Base-by-base conservation (phyloP, 1,284 basidiomycete species). In the Cutaneotrichosporon sp. region DNA sequence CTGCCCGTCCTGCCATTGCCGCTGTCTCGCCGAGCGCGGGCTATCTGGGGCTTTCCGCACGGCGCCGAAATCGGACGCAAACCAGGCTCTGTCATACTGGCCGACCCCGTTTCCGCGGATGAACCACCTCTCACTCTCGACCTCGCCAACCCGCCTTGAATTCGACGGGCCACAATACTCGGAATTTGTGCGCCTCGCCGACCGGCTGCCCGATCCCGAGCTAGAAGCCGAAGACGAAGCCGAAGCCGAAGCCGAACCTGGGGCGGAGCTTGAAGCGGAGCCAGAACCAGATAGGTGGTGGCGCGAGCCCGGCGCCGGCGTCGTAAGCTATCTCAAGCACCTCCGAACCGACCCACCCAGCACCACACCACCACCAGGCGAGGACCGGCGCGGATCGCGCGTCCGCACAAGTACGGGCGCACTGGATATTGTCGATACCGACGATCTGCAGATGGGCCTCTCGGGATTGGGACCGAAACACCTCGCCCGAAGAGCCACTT, bases 1-100 rank as follows among this genome's bases (percentile, higher is more conserved):
- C 51, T 78, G 77, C 53, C 74, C 76, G 8, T 65, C 76, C 6
- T 79, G 77, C 64, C 49, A 68, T 1, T 79, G 77, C 62, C 46
- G 59, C 9, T 80, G 78, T 53, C 64, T 72, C 0, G 55, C 46
- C 7, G 65, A 63, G 10, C 53, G 62, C 8, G 74, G 74, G 0
- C 38, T 73, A n/a, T 62, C 63, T 0, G 71, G 69, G 26, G 38
- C 56, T 2, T 65, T 65, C 52, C 21, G 61, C 21, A 63, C 67
- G 10, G 42, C 65, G 6, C 56, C 18, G 42, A 60, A 47, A 46
- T 57, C n/a, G 6, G 32, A 26, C 26, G 26, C 26, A 26, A 26
- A 26, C 26, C 26, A 26, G 26, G 26, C 26, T 26, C 26, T 3
- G 26, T 26, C 26, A 26, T 26, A 26, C 26, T 26, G 26, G 26